Base-by-base conservation (phyloP, 139 green algal species). In the Chlamydomonas schloesseri region DNA sequence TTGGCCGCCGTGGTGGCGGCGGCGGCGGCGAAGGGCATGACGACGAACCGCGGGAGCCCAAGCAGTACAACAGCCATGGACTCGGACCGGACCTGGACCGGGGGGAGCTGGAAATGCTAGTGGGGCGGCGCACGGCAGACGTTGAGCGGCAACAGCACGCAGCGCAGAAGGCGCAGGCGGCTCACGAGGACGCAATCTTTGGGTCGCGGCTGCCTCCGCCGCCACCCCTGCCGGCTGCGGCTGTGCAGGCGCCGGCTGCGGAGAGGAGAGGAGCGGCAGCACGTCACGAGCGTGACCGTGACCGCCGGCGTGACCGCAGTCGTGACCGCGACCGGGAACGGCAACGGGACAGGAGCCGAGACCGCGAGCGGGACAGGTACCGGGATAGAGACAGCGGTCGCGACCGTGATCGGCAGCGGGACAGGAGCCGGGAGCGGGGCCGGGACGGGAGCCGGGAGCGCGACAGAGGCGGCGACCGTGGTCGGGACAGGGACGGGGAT, bases 101-200 rank as follows among this genome's bases (percentile, higher is more conserved):
- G 13, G 74, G 71, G 68, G 75, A 65, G 18, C 50, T 73, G 24
- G 77, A 80, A 4, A 24, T 53, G 24, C 60, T 88, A 1, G 78
- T 18, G 23, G 75, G 68, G 36, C 71, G 65, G n/a, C 31, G 58
- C 5, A 76, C 84, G 20, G 42, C 50, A 0, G 73, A 79, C 4
- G 26, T 82, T 28, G 84, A 77, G 74, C 26, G n/a, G 73, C 67
- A 55, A 26, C 64, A 64, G 47, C 31, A 70, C 47, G 79, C 79
- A 34, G 33, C 76, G 11, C 53, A 34, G 65, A 67, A 50, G 3
- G 67, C 65, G 6, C 47, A 76, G 50, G 79, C 65, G 31, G 28
- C 68, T 33, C 79, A 85, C 34, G 79, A 85, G 67, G 79, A 65
- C 13, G 79, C 79, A 1, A 85, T 85, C 21, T 85, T 85, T 36